A percentile compares a stretch with the other conserved stretches of the same genome.
These are phyloP conservation scores for Cutaneotrichosporon curvatum DNA, from an alignment of 1,284 basidiomycete genomes.

Conservation along the genomic window DNA sequence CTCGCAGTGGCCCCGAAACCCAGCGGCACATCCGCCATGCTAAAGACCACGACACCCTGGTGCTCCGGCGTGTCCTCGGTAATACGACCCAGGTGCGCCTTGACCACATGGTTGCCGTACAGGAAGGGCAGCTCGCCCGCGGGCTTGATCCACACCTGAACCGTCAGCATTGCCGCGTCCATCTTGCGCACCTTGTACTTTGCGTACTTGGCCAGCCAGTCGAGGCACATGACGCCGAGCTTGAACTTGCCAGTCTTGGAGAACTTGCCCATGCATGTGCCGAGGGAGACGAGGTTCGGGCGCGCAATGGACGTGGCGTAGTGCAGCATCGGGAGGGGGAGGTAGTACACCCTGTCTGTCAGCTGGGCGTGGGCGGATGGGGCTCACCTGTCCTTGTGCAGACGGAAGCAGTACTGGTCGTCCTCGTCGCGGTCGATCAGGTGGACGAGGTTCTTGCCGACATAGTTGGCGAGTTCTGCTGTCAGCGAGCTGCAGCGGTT, in stretches of 20 bases:
- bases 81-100: constrained; percentile 97
- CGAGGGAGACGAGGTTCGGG: constrained; percentile 85
- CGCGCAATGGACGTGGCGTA: constrained; percentile 86
- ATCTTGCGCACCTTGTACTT: constrained; percentile 92
- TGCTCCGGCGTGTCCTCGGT: constrained; percentile 99
- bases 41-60: constrained; percentile 94
- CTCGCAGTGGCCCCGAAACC: constrained; percentile 97
- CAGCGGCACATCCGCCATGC: constrained; percentile 87
- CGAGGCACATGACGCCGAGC: constrained; percentile 87
- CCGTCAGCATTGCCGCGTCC: neutral
- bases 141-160: constrained; percentile 95
- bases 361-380: neutral
- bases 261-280: constrained; percentile 97
- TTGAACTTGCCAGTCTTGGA: constrained; percentile 97
- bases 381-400: constrained; percentile 68
- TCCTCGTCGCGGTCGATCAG: constrained; percentile 48
- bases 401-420: constrained; percentile 68
- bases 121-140: constrained; percentile 99
- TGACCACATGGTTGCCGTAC: constrained; percentile 97
- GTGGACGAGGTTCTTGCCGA: constrained; percentile 49
- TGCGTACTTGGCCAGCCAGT: constrained; percentile 91
- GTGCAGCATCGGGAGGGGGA: constrained; percentile 86
- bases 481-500: neutral
- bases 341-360: constrained; percentile 66
- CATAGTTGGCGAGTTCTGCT: constrained; percentile 48